Percentiles rank a stretch among this genome's conserved stretches.
Evolutionary conservation across 345 rosid genomes (phyloP).

Genomic region (Hirschfeldia incana): DNA sequence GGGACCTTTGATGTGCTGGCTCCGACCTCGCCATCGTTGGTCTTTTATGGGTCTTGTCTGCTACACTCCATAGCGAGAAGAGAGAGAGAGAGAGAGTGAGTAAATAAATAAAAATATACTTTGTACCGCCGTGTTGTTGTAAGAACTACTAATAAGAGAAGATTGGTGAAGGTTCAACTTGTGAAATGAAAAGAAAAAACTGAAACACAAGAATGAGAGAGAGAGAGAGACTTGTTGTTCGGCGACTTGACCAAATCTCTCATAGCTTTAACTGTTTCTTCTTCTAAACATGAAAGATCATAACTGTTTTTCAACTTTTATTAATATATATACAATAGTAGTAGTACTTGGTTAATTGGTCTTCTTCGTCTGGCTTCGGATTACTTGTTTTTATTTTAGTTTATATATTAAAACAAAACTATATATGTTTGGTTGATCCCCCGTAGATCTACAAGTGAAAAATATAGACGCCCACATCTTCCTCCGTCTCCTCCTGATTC

Average conservation of each 20-base stretch:
- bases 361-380: background rate
- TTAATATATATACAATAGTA: background rate
- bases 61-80: background rate
- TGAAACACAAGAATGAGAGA: background rate
- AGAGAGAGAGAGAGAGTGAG: background rate
- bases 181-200: background rate
- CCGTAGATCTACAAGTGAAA: background rate
- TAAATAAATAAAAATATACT: background rate
- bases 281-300: too few species aligned
- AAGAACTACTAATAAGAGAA: background rate
- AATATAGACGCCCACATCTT: background rate
- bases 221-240: background rate
- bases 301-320: background rate
- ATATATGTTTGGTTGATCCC: background rate
- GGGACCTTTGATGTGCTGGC: slow-evolving; percentile 85
- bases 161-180: background rate
- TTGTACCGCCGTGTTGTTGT: background rate
- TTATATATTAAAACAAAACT: background rate
- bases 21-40: slow-evolving; percentile 64
- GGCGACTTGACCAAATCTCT: background rate
- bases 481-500: background rate
- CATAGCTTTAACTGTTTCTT: background rate
- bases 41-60: slow-evolving; percentile 71
- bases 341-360: background rate
- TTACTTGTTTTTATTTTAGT: too few species aligned